phyloP scores from a whole-genome alignment of 1,284 basidiomycete species.

The Microbotryum saponariae region DNA sequence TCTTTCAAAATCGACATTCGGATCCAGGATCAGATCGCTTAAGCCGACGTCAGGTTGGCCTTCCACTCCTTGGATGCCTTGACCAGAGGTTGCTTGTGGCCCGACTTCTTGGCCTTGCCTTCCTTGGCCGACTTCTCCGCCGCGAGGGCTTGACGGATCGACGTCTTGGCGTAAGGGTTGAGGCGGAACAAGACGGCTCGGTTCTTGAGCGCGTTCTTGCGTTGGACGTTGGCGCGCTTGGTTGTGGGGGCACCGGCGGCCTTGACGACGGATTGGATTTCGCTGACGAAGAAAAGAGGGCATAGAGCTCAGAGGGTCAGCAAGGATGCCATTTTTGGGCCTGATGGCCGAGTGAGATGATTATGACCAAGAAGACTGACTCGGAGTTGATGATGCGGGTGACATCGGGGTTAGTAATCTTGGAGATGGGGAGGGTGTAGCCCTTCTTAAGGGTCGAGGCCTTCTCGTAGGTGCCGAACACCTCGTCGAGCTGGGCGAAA shows the following conservation, averaged over 20 bases:
- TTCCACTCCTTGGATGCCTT: constrained; percentile 23
- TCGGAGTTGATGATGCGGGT: constrained; percentile 97
- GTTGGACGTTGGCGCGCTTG: constrained; percentile 94
- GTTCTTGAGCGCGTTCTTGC: constrained; percentile 98
- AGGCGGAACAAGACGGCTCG: constrained; percentile 94
- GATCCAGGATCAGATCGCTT: background rate
- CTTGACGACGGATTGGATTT: constrained; percentile 64
- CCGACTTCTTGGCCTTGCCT: constrained; percentile 7
- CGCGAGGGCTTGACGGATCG: constrained; percentile 14
- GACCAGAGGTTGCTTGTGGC: constrained; percentile 15
- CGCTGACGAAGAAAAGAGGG: too few relatives aligned
- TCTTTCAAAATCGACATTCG: too few relatives aligned
- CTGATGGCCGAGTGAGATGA: too few relatives aligned
- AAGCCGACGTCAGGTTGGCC: constrained; percentile 1
- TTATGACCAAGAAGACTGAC: constrained; percentile 61
- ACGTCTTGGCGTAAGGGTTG: constrained; percentile 79
- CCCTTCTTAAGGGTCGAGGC: constrained; percentile 83
- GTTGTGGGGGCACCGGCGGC: constrained; percentile 63
- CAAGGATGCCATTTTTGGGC: background rate
- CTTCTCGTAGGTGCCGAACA: constrained; percentile 89
- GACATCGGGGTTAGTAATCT: constrained; percentile 95
- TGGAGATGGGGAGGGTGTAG: constrained; percentile 86
- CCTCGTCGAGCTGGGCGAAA: constrained; percentile 83
- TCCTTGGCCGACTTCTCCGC: constrained; percentile 14
- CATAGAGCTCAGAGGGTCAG: background rate